These are phyloP conservation scores for Scytalidium sp. DNA, from an alignment of 2,329 filamentous ascomycete genomes.

Conservation along the genomic window DNA sequence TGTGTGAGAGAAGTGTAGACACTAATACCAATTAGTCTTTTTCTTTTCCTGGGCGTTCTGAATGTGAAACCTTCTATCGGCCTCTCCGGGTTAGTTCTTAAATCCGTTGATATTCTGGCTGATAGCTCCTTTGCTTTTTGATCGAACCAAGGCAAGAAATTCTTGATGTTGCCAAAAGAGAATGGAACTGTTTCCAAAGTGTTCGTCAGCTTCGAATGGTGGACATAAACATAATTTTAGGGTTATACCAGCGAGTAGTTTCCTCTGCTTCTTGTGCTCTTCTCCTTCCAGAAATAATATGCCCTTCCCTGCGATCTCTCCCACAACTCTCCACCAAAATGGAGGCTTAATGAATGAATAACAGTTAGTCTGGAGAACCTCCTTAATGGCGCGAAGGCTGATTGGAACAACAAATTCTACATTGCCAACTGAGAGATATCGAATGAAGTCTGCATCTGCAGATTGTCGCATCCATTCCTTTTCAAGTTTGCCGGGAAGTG, in stretches of 20 bases:
- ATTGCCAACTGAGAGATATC: constrained; percentile 33
- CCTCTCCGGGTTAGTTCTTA: constrained; percentile 22
- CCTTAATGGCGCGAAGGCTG: constrained; percentile 32
- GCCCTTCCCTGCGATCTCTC: constrained; percentile 31
- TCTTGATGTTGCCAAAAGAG: constrained; percentile 32
- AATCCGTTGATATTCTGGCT: constrained; percentile 16
- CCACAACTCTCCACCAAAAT: constrained; percentile 27
- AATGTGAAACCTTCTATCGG: constrained; percentile 12
- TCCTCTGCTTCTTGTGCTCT: constrained; percentile 40
- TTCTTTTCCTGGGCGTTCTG: too few species aligned
- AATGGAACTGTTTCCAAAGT: constrained; percentile 28
- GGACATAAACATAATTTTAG: constrained; percentile 7
- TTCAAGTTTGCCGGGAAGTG: constrained; percentile 22
- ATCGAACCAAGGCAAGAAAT: constrained; percentile 35
- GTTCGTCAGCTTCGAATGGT: not conserved
- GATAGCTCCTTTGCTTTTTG: constrained; percentile 28
- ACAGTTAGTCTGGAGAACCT: constrained; percentile 35
- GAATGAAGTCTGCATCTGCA: constrained; percentile 35
- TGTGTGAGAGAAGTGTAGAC: not conserved
- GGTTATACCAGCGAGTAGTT: constrained; percentile 29
- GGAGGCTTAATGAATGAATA: constrained; percentile 36
- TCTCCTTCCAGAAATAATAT: constrained; percentile 39
- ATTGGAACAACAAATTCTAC: constrained; percentile 36
- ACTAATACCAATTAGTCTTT: constrained; percentile 24
- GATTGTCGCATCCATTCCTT: constrained; percentile 29